Evolutionary conservation across 305 asterid genomes (phyloP).

Genomic region (Lippia alba): DNA sequence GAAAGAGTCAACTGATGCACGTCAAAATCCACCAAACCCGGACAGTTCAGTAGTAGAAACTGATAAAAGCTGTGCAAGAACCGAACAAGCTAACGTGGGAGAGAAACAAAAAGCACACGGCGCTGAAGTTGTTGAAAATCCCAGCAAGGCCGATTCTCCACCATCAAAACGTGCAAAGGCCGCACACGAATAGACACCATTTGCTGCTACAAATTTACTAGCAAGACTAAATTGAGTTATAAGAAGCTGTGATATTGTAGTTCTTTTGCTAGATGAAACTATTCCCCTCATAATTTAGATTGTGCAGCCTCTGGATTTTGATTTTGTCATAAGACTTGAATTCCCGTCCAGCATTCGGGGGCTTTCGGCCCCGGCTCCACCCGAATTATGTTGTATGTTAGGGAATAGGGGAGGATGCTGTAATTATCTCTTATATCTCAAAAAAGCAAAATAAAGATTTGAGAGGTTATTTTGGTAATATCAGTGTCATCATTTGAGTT

Average conservation of each 20-base stretch:
- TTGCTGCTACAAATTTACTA: slow-evolving; percentile 25
- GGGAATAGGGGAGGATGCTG: neutral
- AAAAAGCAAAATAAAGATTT: neutral
- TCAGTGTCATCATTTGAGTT: neutral
- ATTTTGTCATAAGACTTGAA: neutral
- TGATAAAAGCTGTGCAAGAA: slow-evolving; percentile 37
- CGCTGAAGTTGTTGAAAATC: slow-evolving; percentile 38
- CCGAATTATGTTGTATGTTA: too few relatives aligned
- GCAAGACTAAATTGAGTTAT: slow-evolving; percentile 9
- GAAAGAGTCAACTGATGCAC: slow-evolving; percentile 44
- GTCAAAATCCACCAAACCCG: slow-evolving; percentile 45
- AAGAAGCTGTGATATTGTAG: slow-evolving; percentile 12
- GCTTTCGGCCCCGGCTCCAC: neutral
- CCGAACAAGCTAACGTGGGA: slow-evolving; percentile 24
- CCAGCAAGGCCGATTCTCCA: slow-evolving; percentile 48
- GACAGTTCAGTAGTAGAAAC: slow-evolving; percentile 41
- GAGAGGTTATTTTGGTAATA: neutral
- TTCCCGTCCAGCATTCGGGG: neutral
- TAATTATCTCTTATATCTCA: too few relatives aligned
- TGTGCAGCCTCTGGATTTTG: slow-evolving; percentile 13
- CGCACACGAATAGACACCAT: slow-evolving; percentile 42
- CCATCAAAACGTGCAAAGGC: slow-evolving; percentile 67
- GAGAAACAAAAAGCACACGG: slow-evolving; percentile 45
- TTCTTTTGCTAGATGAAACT: slow-evolving; percentile 21
- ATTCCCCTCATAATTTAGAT: slow-evolving; percentile 15